Conservation (phyloP, 352 stramenopile species). For the Aphanomyces astaci region DNA sequence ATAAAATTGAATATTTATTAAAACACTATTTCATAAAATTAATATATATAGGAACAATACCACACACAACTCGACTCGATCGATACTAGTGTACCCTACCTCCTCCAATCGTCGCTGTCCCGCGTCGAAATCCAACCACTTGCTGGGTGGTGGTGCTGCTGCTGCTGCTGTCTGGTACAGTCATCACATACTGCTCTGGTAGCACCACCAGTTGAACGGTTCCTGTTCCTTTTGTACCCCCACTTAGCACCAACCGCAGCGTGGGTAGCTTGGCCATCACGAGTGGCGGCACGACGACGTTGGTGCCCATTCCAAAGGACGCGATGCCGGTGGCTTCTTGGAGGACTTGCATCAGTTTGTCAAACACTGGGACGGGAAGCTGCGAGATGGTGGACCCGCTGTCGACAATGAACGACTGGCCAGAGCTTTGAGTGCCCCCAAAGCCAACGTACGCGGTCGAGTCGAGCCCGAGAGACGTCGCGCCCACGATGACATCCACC, state of each 20-base stretch:
- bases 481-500: slow-evolving; percentile 2
- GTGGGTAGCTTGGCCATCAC: neutral
- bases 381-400: slow-evolving; percentile 35
- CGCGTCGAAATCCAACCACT: slow-evolving; percentile 25
- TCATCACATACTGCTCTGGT: neutral
- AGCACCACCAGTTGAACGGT: neutral
- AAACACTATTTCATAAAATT: no score
- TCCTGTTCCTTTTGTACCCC: slow-evolving; percentile 48
- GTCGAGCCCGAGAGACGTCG: slow-evolving; percentile 26
- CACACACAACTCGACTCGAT: no score
- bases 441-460: neutral
- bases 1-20: no score
- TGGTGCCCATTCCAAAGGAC: neutral
- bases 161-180: slow-evolving; percentile 26
- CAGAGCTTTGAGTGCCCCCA: slow-evolving; percentile 5
- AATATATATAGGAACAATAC: no score
- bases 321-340: neutral
- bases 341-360: neutral
- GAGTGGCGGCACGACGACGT: neutral
- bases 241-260: slow-evolving; percentile 34
- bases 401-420: slow-evolving; percentile 50
- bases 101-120: neutral
- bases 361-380: neutral
- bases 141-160: slow-evolving; percentile 34
- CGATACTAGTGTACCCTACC: neutral